Evolutionary conservation across 1,284 basidiomycete genomes (phyloP), one percentile per base, ranked within the genome.

Genomic region (Fereydounia khargensis): DNA sequence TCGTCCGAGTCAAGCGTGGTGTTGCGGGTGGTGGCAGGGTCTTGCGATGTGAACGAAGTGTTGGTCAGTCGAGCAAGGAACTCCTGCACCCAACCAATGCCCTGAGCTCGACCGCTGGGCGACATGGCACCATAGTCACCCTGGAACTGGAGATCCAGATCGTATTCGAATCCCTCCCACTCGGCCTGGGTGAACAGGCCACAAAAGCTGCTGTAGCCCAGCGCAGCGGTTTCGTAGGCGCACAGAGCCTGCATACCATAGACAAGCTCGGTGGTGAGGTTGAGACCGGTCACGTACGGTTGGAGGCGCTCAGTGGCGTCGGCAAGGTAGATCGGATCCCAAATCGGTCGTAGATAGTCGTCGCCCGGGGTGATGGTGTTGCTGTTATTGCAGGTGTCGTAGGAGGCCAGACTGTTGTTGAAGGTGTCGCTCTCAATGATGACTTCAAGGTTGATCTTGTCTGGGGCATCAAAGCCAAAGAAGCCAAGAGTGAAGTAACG

Each of bases 161-260:
- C 83, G 73, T 69, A 71, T 39, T 71, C 64, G 35, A 89, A 92
- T 6, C 88, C 88, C 61, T 86, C 82, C 86, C 89, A 91, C 75
- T 95, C 90, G 35, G 88, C 84, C 70, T 86, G 81, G 0, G 88
- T 91, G 78, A 95, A 95, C 0, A 95, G 79, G 44, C 83, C 82
- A 66, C 91, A 96, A 78, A 94, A 96, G 47, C 68, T 34, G n/a
- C 53, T 60, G 36, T 60, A 70, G 18, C 69, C 70, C 5, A 68
- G 36, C 14, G 60, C 56, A 3, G 44, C 56, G 8, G 65, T 70
- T 43, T 73, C 69, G 55, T 66, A 70, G 14, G 65, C 52, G 34
- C 70, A 73, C 75, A 86, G 39, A 18, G 47, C 48, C 40, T 65
- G 64, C 60, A 70, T 65, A 19, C 61, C 60, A 21, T 59, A 64